Evolutionary conservation across 176 grass and related monocot species (phyloP), one percentile per base, ranked within the genome.

Genomic region (Miscanthus lutarioriparius): DNA sequence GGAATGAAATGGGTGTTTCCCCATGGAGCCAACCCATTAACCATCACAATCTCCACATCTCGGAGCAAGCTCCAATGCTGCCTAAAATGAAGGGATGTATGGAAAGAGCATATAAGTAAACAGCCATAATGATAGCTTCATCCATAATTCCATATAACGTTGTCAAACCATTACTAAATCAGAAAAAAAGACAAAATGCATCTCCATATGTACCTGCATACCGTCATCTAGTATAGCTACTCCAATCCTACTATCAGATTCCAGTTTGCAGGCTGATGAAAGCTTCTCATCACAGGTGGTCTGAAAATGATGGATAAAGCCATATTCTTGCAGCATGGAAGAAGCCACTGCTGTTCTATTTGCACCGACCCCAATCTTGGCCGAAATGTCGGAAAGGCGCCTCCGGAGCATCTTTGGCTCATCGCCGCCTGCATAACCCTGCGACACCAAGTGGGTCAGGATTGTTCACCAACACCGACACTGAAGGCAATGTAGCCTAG

Each of bases 11-110:
- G 89, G 7, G 48, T 51, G 48, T 95, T 98, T 51, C 89, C 96
- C 91, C 89, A 95, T 12, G 96, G 91, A 64, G 67, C 51, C 51
- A 98, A 78, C 25, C 80, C 92, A 87, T 98, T 98, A 79, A 98
- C 35, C 93, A 98, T 93, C 37, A 95, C 89, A 89, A 98, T 87
- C 81, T 98, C 96, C 8, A 95, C 85, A 87, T 95, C 89, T 78
- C 91, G 85, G 63, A 67, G 45, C 70, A 97, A 78, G 67, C 92
- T 93, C 89, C 75, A 89, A 49, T 97, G 95, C 95, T 95, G 84
- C 86, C 88, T 97, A 92, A 36, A 84, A 87, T 51, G 33, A 85
- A 26, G 47, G 37, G 15, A 71, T 17, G 1, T 26, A 53, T 36
- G 8, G 1, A 69, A 61, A 66, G 4, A 41, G 69, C 26, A 63